Evolutionary conservation across 441 rosid species (phyloP).

Genomic region (Corymbia calophylla): DNA sequence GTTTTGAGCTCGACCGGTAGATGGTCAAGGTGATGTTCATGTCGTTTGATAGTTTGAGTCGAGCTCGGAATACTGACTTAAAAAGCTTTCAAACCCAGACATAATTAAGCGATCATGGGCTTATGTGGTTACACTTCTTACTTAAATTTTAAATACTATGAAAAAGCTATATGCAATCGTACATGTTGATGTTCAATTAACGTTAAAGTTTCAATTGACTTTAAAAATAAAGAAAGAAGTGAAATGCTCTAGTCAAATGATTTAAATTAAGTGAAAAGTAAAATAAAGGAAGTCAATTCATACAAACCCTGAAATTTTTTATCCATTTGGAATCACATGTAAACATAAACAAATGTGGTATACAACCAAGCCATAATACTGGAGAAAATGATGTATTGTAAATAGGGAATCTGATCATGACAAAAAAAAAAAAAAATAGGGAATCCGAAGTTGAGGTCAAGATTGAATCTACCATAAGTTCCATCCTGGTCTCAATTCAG

Average conservation of each 20-base stretch:
- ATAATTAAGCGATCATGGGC: accelerated
- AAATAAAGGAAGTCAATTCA: neutral
- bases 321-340: accelerated
- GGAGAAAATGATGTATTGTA: accelerated
- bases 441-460: neutral
- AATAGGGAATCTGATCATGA: neutral
- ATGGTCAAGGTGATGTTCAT: neutral
- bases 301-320: accelerated
- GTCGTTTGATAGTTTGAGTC: accelerated
- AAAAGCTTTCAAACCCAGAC: accelerated
- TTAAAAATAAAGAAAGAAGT: accelerated
- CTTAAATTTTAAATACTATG: no score
- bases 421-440: no score
- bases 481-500: neutral
- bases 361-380: accelerated
- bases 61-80: neutral
- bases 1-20: neutral
- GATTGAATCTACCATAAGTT: neutral
- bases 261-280: neutral
- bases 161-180: no score
- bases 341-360: accelerated
- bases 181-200: neutral
- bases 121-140: neutral
- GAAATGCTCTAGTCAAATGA: accelerated
- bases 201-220: neutral